A percentile compares a stretch with the other conserved stretches of the same genome.
phyloP scores from a whole-genome alignment of 164 flowering plant genomes.

The Cinnamomum micranthum region DNA sequence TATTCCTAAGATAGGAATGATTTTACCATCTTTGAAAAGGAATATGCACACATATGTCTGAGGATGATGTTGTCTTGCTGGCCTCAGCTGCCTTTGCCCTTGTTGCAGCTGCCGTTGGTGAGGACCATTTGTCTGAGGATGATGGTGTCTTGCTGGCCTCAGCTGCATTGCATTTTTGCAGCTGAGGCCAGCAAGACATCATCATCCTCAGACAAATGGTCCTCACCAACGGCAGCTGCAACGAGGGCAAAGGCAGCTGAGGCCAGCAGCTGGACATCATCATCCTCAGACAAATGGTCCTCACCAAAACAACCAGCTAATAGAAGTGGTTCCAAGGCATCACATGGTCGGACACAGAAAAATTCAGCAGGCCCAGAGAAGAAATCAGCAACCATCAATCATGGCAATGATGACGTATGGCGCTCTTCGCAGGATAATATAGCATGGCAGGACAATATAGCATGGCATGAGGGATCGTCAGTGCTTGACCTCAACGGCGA shows the following conservation, averaged over 20 bases:
- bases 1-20: too few relatives aligned
- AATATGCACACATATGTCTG: too few relatives aligned
- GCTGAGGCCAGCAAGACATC: constrained; percentile 27
- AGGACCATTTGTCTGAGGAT: too few relatives aligned
- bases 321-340: constrained; percentile 50
- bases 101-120: too few relatives aligned
- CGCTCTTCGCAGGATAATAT: constrained; percentile 27
- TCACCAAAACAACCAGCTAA: constrained; percentile 33
- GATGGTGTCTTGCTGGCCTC: too few relatives aligned
- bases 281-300: constrained; percentile 39
- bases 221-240: constrained; percentile 20
- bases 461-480: constrained; percentile 63
- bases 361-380: constrained; percentile 34
- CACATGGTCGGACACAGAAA: constrained; percentile 37
- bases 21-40: too few relatives aligned
- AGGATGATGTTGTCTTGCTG: too few relatives aligned
- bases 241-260: constrained; percentile 36
- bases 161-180: background rate
- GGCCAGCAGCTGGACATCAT: constrained; percentile 17
- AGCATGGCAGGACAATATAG: too few relatives aligned
- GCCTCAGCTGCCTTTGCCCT: too few relatives aligned
- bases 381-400: constrained; percentile 22
- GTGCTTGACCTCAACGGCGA: constrained; percentile 83
- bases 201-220: constrained; percentile 35
- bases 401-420: constrained; percentile 22